Evolutionary conservation across 345 rosid genomes (phyloP).

Genomic region (Salix arbutifolia): DNA sequence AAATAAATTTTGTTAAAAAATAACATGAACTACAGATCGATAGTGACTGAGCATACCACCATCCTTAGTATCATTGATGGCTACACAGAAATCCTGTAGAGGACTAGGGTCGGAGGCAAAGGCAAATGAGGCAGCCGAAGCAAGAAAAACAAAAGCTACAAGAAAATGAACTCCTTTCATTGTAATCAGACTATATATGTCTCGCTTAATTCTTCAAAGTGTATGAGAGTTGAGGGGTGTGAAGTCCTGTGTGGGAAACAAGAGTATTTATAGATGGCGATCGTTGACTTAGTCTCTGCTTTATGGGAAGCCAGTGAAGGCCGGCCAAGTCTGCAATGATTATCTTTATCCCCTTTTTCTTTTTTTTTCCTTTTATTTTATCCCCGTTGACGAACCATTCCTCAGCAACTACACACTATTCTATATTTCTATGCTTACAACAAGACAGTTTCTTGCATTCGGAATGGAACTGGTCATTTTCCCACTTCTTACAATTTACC

Average conservation of each 20-base stretch:
- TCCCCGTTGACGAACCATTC: neutral
- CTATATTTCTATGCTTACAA: neutral
- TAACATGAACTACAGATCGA: neutral
- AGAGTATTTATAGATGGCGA: constrained; percentile 2
- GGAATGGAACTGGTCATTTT: neutral
- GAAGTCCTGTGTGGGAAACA: neutral
- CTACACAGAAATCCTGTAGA: constrained; percentile 16
- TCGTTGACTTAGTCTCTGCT: neutral
- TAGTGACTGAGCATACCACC: neutral
- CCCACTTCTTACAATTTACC: neutral
- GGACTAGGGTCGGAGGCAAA: constrained; percentile 12
- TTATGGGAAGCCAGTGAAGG: neutral
- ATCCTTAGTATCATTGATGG: neutral
- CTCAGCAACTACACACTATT: neutral
- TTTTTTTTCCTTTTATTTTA: too few relatives aligned
- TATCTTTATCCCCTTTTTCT: too few relatives aligned
- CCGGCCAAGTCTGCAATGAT: neutral
- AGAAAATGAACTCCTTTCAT: neutral
- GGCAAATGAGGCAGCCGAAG: constrained; percentile 4
- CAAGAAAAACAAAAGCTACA: neutral
- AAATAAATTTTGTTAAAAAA: too few relatives aligned
- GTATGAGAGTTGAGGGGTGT: neutral
- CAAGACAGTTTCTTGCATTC: too few relatives aligned
- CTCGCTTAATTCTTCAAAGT: neutral
- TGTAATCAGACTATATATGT: neutral